A percentile compares a stretch with the other conserved stretches of the same genome.
Conservation (phyloP, 805 yeast species). For the Saccharomyces paradoxus region DNA sequence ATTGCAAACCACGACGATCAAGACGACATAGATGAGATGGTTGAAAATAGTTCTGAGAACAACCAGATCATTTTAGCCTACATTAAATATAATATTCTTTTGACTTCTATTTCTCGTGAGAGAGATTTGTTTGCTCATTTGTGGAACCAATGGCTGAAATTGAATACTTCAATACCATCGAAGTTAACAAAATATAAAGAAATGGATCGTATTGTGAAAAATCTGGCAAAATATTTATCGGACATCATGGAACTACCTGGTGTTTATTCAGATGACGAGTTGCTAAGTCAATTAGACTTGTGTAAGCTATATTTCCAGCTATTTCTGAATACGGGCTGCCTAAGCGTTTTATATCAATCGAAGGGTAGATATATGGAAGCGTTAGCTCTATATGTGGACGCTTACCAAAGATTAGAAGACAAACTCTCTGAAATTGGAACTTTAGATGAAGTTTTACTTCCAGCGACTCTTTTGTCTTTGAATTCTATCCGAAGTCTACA, state of each 20-base stretch:
- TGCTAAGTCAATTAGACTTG: constrained; percentile 34
- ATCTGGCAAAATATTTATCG: constrained; percentile 43
- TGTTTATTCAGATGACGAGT: constrained; percentile 74
- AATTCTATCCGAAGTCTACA: constrained; percentile 44
- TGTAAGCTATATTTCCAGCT: constrained; percentile 16
- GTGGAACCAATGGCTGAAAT: constrained; percentile 20
- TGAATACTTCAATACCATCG: constrained; percentile 13
- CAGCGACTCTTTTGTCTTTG: constrained; percentile 16
- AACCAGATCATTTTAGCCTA: constrained; percentile 69
- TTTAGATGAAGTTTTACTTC: constrained; percentile 10
- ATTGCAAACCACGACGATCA: constrained; percentile 39
- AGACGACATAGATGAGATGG: constrained; percentile 40
- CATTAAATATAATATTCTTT: constrained; percentile 57
- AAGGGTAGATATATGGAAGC: constrained; percentile 25
- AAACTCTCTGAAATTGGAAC: constrained; percentile 5
- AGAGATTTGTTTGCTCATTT: constrained; percentile 37
- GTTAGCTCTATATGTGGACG: constrained; percentile 24
- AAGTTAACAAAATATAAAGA: constrained; percentile 28
- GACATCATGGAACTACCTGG: constrained; percentile 81
- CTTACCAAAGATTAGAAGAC: constrained; percentile 15
- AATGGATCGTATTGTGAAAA: constrained; percentile 31
- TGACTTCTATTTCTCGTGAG: constrained; percentile 70
- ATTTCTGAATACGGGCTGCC: constrained; percentile 19
- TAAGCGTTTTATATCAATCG: constrained; percentile 23
- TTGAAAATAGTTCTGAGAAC: constrained; percentile 40